Evolutionary conservation across 257 asterid genomes (phyloP), one percentile per base, ranked within the genome.

Genomic region (Rubia yunnanensis): DNA sequence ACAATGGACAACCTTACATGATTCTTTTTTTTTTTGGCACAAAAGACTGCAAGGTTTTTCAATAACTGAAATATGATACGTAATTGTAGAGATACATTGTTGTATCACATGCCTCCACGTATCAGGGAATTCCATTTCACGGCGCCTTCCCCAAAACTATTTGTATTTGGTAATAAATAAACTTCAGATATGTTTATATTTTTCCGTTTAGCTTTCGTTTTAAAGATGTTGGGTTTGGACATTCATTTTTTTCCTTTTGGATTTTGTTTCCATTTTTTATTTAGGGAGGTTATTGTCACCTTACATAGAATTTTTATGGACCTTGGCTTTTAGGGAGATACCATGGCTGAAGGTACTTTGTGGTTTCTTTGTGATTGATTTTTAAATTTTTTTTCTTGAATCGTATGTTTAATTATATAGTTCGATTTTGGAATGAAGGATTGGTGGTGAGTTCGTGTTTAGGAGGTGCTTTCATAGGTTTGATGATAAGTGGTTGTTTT

Each of bases 201-300:
- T 60, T 39, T 66, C 63, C 32, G 10, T 66, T 59, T 32, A 58
- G 54, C 32, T 50, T 44, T 44, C 49, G 36, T 63, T 50, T 28
- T 46, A 30, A 20, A 27, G 24, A 32, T 23, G 18, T 44, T 56
- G 49, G 18, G 64, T 31, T n/a, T 44, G 11, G 22, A 6, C 23
- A 30, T 32, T 18, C 34, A 26, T 73, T 39, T 67, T 56, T 38
- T 38, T 46, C 31, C 52, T 76, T 76, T 73, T 22, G 59, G n/a
- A 17, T 20, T 20, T 8, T 53, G 30, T 4, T 72, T 15, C 26
- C 17, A 0, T 54, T 28, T 69, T 67, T 70, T 60, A 49, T 60
- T 63, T 79, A 92, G 98, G 85, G 95, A 89, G 71, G 95, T 92
- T 65, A 92, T 89, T 72, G 98, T 84, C 77, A 85, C 98, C 3